Conservation (phyloP, 148 eudicot species). For the Bassia scoparia region DNA sequence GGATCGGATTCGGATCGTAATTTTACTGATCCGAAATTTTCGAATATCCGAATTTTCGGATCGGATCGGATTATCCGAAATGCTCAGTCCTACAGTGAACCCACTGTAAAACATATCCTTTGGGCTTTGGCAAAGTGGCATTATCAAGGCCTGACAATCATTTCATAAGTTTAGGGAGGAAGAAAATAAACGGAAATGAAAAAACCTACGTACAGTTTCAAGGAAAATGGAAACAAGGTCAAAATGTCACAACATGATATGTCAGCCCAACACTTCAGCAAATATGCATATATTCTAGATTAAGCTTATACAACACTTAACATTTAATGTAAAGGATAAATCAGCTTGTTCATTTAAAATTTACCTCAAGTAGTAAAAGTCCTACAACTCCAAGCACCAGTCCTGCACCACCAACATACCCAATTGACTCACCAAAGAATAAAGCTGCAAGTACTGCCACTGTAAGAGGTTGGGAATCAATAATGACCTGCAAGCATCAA, state of each 20-base stretch:
- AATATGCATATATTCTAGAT: neutral
- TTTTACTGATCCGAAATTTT: too few relatives aligned
- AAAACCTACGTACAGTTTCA: too few relatives aligned
- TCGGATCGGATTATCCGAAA: too few relatives aligned
- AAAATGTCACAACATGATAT: neutral
- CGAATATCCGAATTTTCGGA: too few relatives aligned
- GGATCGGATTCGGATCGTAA: too few relatives aligned
- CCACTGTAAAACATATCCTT: too few relatives aligned
- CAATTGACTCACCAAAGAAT: conserved; percentile 92
- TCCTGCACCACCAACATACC: conserved; percentile 83
- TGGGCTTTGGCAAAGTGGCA: too few relatives aligned
- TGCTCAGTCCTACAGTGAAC: too few relatives aligned
- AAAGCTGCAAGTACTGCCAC: conserved; percentile 89
- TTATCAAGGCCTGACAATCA: too few relatives aligned
- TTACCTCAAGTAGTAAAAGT: conserved; percentile 93
- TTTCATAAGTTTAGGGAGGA: too few relatives aligned
- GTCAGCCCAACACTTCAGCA: neutral
- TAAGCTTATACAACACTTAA: neutral
- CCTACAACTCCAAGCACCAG: conserved; percentile 91
- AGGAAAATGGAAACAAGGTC: too few relatives aligned
- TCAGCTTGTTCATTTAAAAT: neutral
- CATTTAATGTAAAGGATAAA: neutral
- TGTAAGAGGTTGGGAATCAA: conserved; percentile 97
- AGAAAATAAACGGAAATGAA: too few relatives aligned
- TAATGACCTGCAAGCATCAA: conserved; percentile 73